These are phyloP conservation scores for Boechera retrofracta DNA, from an alignment of 345 rosid genomes.

Conservation along the genomic window DNA sequence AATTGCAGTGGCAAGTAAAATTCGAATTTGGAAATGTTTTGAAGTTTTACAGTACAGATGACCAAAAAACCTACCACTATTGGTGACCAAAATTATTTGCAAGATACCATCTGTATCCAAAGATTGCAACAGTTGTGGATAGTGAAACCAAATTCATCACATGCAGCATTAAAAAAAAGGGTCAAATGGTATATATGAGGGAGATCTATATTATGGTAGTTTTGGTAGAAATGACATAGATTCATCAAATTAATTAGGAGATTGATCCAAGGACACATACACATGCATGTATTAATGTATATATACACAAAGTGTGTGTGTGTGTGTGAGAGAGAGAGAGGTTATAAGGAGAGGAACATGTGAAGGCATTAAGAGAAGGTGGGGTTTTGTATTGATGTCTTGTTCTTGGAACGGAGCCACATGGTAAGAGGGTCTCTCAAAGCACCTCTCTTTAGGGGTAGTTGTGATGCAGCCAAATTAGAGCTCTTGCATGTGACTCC, in stretches of 20 bases:
- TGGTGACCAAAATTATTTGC: not conserved
- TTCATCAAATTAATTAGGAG: constrained; percentile 25
- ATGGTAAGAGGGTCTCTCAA: constrained; percentile 46
- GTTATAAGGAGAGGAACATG: constrained; percentile 40
- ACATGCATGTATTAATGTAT: constrained; percentile 15
- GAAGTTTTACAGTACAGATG: not conserved
- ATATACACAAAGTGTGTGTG: not conserved
- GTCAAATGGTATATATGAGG: not conserved
- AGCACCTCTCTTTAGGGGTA: constrained; percentile 42
- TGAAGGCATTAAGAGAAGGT: constrained; percentile 48
- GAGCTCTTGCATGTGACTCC: constrained; percentile 51
- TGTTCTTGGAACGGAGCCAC: constrained; percentile 49
- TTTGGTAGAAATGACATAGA: constrained; percentile 36
- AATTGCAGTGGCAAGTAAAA: not conserved
- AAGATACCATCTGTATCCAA: constrained; percentile 16
- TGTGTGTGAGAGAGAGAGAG: constrained; percentile 16
- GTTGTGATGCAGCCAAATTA: constrained; percentile 51
- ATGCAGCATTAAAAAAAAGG: not conserved
- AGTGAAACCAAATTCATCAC: not conserved
- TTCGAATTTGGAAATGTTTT: not conserved
- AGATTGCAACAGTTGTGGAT: constrained; percentile 3
- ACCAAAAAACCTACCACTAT: not conserved
- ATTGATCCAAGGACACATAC: constrained; percentile 24
- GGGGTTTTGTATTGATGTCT: constrained; percentile 49
- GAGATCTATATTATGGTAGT: not conserved